Base-by-base conservation (phyloP, 345 rosid genomes). In the Cardamine resedifolia region DNA sequence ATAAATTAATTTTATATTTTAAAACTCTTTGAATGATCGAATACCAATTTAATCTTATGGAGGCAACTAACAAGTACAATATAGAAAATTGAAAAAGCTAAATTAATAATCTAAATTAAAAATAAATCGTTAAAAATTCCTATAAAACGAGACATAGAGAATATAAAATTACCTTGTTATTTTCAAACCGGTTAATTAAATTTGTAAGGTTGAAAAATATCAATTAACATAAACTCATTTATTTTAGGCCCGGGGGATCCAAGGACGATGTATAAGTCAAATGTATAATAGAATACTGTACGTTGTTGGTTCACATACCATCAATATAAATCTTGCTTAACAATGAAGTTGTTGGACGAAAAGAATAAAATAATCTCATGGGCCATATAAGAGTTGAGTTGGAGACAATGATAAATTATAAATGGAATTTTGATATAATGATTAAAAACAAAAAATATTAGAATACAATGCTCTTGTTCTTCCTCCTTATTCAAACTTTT, bases 311-410 rank as follows among this genome's bases (percentile, higher is more conserved):
- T 51, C 69, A 52, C 7, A 62, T 62, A 53, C 56, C 36, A 62
- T 63, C 55, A 41, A 23, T 12, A 41, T 30, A 39, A 27, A 28
- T n/a, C 14, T 31, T 33, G 11, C 24, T 28, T 26, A 6, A 38
- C 39, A 49, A n/a, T 66, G 16, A 21, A 74, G 62, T 58, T 57
- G 66, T 38, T 73, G 68, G 78, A 39, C 56, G 48, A 66, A 21
- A 56, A 65, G 16, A 47, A 48, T 73, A 58, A 72, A 49, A 59
- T 74, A 74, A 19, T 20, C 21, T 27, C 20, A 45, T 45, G 64
- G 73, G 52, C 45, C 65, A 55, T 62, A 64, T 47, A 27, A 47
- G 45, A 55, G 65, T 26, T 76, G 71, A 55, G 50, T 28, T 63
- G 66, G 28, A 69, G 58, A 62, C 10, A 61, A 20, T 38, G 28